Conservation (phyloP, 2,329 filamentous ascomycete genomes). For the Stachybotrys elegans region DNA sequence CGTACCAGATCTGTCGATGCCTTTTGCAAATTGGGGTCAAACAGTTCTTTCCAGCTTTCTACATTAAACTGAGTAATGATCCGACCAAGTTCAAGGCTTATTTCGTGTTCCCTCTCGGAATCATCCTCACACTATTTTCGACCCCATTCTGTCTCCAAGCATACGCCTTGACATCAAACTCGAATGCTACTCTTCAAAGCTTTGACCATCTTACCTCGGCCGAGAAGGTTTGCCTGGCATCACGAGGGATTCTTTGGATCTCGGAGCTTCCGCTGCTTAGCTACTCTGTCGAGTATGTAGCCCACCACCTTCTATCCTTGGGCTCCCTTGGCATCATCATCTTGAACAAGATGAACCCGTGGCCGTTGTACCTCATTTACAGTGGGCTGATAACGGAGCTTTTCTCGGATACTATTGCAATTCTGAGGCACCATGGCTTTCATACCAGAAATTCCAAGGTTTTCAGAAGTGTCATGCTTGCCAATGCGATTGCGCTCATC, state of each 20-base stretch:
- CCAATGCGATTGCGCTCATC: neutral
- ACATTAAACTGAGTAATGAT: neutral
- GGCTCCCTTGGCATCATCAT: conserved; percentile 3
- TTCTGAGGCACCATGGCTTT: conserved; percentile 5
- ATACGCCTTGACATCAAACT: conserved; percentile 2
- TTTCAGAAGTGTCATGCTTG: neutral
- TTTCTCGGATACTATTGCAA: conserved; percentile 5
- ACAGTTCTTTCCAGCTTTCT: no score
- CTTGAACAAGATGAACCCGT: neutral
- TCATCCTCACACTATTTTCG: conserved; percentile 5
- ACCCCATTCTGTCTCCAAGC: conserved; percentile 6
- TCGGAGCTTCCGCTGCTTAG: conserved; percentile 10
- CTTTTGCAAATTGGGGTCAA: no score
- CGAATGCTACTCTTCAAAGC: neutral
- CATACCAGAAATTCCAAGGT: neutral
- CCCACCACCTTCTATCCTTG: conserved; percentile 10
- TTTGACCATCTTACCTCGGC: neutral
- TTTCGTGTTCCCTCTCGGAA: conserved; percentile 10
- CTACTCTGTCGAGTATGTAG: conserved; percentile 7
- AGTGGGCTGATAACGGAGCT: conserved; percentile 10
- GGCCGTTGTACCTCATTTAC: conserved; percentile 8
- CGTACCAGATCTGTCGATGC: no score
- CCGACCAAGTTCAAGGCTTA: conserved; percentile 2
- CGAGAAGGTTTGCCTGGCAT: conserved; percentile 8
- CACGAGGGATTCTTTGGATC: conserved; percentile 8